Evolutionary conservation across 495 filamentous ascomycete species (phyloP), one percentile per base, ranked within the genome.

Genomic region (Xylaria telfairii): DNA sequence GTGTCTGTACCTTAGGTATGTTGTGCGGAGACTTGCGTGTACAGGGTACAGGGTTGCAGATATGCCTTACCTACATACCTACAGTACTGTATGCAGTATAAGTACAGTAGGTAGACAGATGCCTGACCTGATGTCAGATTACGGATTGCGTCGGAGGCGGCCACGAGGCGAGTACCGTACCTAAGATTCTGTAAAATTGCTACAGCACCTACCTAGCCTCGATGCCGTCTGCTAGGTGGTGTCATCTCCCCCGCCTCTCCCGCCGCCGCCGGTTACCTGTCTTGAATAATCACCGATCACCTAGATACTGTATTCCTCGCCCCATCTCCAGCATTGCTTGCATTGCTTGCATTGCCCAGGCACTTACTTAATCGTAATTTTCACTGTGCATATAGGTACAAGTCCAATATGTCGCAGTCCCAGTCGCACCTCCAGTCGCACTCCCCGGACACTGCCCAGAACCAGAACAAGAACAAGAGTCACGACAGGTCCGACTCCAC

Each of bases 371-470:
- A n/a, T 53, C 49, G 1, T n/a, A n/a, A 37, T 24, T 49, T 28
- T 21, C 30, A 51, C 63, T n/a, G 65, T 28, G n/a, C 51, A 59
- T 46, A 21, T 42, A n/a, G n/a, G n/a, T n/a, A 66, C 47, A 28
- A 19, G 37, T 10, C n/a, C 26, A 30, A 46, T 5, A 69, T 69
- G 67, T 69, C 67, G 46, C 67, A 44, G 54, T 47, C 65, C 46
- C 65, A 49, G 53, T n/a, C n/a, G n/a, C n/a, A n/a, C n/a, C n/a
- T n/a, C n/a, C n/a, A n/a, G 67, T 69, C 67, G 46, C 67, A 44
- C 42, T 47, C 65, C 46, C 65, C 39, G 53, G n/a, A 51, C 56
- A 34, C 28, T 4, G 28, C 9, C n/a, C 59, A 42, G 59, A 37
- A 37, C 34, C 34, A 37, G 34, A 8, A 37, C n/a, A 34, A 42